Base-by-base conservation (phyloP, 805 yeast genomes). In the Jamesozyma spencerorum region DNA sequence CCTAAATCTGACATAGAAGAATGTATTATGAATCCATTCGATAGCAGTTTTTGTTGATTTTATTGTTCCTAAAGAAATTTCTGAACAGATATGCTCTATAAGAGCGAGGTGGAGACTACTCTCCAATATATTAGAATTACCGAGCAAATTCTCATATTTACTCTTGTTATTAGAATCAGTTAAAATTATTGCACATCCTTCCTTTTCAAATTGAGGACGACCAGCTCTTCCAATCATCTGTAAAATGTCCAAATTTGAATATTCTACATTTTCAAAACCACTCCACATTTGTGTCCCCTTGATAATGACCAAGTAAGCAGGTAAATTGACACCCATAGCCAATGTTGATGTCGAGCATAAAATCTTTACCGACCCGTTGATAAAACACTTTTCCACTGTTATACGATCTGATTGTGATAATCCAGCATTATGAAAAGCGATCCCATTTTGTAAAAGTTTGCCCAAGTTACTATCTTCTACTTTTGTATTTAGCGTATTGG, bases 201-300 rank as follows among this genome's bases (percentile, higher is more conserved):
- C 68, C 3, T 63, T 64, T 48, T 75, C 80, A 51, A 66, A 74
- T 26, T 72, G 77, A 0, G 81, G 80, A 37, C 81, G 64, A 3
- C 83, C 82, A 3, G 82, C 81, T 48, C 82, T 63, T 3, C 81
- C 82, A 54, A 77, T 69, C 83, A 77, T 78, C 47, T 78, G 82
- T 32, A 74, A 54, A 24, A 77, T 58, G 42, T 76, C 81, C 18
- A 75, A 57, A 35, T 72, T 75, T 2, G 77, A 65, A 51, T 76
- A 77, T 43, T 77, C 82, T 28, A 59, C 60, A 44, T 70, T 64
- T 40, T 64, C 70, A 18, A 71, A 70, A 17, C 69, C 70, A 15
- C 55, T 58, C 74, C 81, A 82, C 38, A 73, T 68, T 49, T 72
- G 77, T 0, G 83, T 77, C 0, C 82, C 81, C 45, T 77, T 77